A percentile compares a stretch with the other conserved stretches of the same genome.
phyloP scores from a whole-genome alignment of 139 green algal genomes.

The Chlamydomonas applanata region DNA sequence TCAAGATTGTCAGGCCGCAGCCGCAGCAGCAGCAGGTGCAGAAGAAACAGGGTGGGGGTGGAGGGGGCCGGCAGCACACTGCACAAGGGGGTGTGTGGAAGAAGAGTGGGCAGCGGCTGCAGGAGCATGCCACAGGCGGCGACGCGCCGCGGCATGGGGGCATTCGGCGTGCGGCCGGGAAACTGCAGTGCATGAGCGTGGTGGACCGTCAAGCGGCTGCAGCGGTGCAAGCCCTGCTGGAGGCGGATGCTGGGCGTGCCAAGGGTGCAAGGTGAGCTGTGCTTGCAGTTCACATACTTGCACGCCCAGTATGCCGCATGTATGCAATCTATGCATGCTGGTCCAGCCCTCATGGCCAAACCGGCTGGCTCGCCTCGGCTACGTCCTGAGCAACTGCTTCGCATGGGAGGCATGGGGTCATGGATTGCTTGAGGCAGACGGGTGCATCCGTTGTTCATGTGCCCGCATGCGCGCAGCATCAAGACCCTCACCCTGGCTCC shows the following conservation, averaged over 20 bases:
- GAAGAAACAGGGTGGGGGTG: not conserved
- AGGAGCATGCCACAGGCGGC: not conserved
- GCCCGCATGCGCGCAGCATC: conserved; percentile 24
- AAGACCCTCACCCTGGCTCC: conserved; percentile 77
- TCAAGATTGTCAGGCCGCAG: not conserved
- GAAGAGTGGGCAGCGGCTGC: not conserved
- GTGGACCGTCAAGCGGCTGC: conserved; percentile 57
- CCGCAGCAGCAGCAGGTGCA: not conserved
- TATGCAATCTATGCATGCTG: too few relatives aligned
- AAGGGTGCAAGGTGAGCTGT: conserved; percentile 12
- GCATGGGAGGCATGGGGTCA: too few relatives aligned
- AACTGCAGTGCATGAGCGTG: conserved; percentile 3
- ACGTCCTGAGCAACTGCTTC: too few relatives aligned
- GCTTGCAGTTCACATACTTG: not conserved
- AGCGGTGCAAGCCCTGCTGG: conserved; percentile 45
- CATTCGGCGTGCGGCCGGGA: too few relatives aligned
- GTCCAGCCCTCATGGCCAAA: too few relatives aligned
- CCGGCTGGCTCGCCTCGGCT: not conserved
- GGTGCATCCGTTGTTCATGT: not conserved
- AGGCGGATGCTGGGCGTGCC: conserved; percentile 20
- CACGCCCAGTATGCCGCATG: not conserved
- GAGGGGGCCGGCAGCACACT: not conserved
- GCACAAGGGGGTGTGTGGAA: not conserved
- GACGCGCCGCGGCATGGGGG: not conserved
- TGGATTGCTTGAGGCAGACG: too few relatives aligned